Evolutionary conservation across 2,329 filamentous ascomycete genomes (phyloP).

Genomic region (Exophiala alcalophila): DNA sequence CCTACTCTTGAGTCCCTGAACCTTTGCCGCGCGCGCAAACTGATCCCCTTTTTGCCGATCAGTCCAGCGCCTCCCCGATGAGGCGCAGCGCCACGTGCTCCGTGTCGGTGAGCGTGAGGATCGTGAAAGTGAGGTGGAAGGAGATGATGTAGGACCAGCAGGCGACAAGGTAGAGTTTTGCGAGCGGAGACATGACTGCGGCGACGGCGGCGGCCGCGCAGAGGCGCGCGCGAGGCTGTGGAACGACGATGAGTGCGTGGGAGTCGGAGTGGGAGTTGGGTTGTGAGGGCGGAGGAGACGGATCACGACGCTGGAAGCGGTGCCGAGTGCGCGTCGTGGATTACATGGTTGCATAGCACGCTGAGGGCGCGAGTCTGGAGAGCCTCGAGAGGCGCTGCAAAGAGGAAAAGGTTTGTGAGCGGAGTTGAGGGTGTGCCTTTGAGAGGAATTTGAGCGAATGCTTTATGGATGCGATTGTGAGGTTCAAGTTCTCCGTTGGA

Average conservation of each 20-base stretch:
- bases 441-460: too few relatives aligned
- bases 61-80: conserved; percentile 60
- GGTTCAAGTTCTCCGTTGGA: too few relatives aligned
- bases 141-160: conserved; percentile 30
- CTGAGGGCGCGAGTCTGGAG: conserved; percentile 1
- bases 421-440: too few relatives aligned
- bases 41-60: conserved; percentile 70
- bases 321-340: conserved; percentile 9
- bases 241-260: neutral
- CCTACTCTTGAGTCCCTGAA: conserved; percentile 79
- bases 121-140: conserved; percentile 25
- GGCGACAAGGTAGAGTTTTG: conserved; percentile 29
- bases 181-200: conserved; percentile 24
- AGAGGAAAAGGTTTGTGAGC: too few relatives aligned
- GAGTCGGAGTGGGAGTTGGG: conserved; percentile 1
- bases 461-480: too few relatives aligned
- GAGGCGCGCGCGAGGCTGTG: neutral
- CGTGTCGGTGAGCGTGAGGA: conserved; percentile 14
- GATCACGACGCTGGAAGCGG: neutral
- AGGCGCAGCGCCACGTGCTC: conserved; percentile 13
- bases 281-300: too few relatives aligned
- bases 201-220: too few relatives aligned
- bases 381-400: too few relatives aligned
- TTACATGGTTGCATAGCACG: conserved; percentile 28
- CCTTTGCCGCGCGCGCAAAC: conserved; percentile 71